Conservation (phyloP, 2,329 filamentous ascomycete species). For the Penicillium vulpinum region DNA sequence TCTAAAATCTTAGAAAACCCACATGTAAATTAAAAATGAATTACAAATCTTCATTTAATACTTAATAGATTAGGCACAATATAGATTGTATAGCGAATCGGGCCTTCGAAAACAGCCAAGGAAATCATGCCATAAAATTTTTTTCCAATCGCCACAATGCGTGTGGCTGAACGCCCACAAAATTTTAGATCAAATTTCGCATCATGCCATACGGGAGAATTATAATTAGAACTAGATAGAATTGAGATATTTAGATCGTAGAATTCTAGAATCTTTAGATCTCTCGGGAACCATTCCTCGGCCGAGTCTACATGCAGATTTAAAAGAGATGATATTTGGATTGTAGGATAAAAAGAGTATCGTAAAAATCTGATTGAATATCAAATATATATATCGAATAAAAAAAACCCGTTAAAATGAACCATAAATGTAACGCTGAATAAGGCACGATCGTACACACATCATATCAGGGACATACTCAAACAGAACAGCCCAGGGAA, state of each 20-base stretch:
- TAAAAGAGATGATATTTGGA: neutral
- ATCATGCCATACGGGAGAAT: neutral
- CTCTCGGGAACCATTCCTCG: too few relatives aligned
- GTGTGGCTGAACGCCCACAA: neutral
- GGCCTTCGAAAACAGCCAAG: neutral
- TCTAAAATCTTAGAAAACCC: too few relatives aligned
- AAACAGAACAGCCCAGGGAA: conserved; percentile 11
- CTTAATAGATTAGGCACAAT: neutral
- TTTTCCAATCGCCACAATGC: neutral
- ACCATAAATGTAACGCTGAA: conserved; percentile 20
- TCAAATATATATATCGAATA: conserved; percentile 9
- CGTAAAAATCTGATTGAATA: conserved; percentile 1
- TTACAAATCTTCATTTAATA: neutral
- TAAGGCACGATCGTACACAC: conserved; percentile 28
- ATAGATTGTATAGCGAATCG: neutral
- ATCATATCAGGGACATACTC: conserved; percentile 27
- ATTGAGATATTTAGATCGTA: too few relatives aligned
- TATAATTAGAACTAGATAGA: neutral
- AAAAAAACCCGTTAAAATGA: neutral
- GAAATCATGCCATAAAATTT: neutral
- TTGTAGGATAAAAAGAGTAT: neutral
- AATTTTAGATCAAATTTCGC: too few relatives aligned
- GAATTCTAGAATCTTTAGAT: too few relatives aligned
- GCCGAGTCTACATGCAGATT: neutral
- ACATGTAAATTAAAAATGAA: neutral